These are phyloP conservation scores for Marsdenia floribunda DNA, from an alignment of 257 asterid species.

Conservation along the genomic window DNA sequence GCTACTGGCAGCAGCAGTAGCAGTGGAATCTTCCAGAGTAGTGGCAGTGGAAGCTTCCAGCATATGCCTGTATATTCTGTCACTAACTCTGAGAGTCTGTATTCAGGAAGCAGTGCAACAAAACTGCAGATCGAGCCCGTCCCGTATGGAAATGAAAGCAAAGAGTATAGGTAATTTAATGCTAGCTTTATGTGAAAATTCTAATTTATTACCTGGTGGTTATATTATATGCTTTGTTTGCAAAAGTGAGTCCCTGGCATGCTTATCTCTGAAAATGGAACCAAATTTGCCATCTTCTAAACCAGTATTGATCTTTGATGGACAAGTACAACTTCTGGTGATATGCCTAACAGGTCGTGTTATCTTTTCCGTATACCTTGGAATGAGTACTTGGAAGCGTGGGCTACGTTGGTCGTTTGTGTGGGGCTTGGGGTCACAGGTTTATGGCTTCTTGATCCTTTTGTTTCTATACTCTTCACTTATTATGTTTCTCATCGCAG, in stretches of 20 bases:
- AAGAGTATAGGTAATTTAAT: conserved; percentile 63
- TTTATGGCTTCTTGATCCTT: neutral
- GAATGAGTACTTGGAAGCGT: neutral
- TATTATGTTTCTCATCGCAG: neutral
- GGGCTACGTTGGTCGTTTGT: neutral
- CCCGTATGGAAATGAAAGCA: conserved; percentile 53
- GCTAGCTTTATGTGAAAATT: neutral
- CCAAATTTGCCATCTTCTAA: neutral
- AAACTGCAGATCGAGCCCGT: conserved; percentile 79
- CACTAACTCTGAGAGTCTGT: conserved; percentile 51
- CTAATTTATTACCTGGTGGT: neutral
- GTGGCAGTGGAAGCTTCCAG: conserved; percentile 58
- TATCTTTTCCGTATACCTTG: neutral
- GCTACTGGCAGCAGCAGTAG: conserved; percentile 50
- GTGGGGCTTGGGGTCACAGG: neutral
- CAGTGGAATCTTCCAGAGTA: conserved; percentile 43
- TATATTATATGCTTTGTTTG: neutral
- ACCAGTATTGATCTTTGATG: neutral
- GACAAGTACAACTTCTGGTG: neutral
- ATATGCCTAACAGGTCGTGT: neutral
- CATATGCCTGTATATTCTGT: conserved; percentile 56
- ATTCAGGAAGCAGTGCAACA: conserved; percentile 50
- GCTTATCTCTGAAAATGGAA: neutral
- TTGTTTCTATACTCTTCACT: neutral
- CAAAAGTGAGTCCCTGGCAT: neutral